A percentile compares a stretch with the other conserved stretches of the same genome.
These are phyloP conservation scores for Aureobasidium leucospermi DNA, from an alignment of 2,329 filamentous ascomycete genomes.

Conservation along the genomic window DNA sequence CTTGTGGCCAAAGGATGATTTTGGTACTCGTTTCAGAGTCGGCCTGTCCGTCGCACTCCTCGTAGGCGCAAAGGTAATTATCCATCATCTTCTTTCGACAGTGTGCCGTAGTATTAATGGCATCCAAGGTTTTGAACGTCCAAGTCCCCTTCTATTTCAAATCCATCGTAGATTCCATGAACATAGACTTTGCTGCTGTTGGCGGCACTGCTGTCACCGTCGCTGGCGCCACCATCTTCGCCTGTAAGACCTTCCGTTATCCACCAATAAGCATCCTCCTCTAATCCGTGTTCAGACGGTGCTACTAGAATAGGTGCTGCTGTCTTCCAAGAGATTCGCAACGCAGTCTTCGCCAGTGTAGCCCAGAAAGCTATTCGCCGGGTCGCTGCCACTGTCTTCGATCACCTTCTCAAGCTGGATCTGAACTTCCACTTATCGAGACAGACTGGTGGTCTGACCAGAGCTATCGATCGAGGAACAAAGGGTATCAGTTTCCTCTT, in stretches of 20 bases:
- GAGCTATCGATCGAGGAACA: slow-evolving; percentile 92
- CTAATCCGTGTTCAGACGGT: slow-evolving; percentile 51
- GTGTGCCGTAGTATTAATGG: slow-evolving; percentile 26
- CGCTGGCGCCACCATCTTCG: slow-evolving; percentile 86
- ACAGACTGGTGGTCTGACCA: slow-evolving; percentile 87
- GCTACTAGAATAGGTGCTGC: slow-evolving; percentile 81
- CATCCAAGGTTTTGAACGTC: slow-evolving; percentile 67
- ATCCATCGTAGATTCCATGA: slow-evolving; percentile 95
- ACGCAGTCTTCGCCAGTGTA: slow-evolving; percentile 93
- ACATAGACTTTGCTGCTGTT: slow-evolving; percentile 77
- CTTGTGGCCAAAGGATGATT: slow-evolving; percentile 84
- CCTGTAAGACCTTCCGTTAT: slow-evolving; percentile 46
- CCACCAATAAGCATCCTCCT: neutral
- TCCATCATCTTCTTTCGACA: slow-evolving; percentile 3
- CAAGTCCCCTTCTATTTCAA: slow-evolving; percentile 99
- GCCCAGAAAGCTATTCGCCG: slow-evolving; percentile 91
- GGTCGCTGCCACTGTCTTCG: slow-evolving; percentile 87
- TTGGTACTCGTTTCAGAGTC: slow-evolving; percentile 77
- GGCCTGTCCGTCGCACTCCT: slow-evolving; percentile 75
- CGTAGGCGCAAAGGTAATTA: slow-evolving; percentile 70
- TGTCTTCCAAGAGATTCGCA: slow-evolving; percentile 85
- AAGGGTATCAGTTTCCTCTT: slow-evolving; percentile 97
- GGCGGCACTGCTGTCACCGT: slow-evolving; percentile 87
- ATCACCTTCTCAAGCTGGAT: slow-evolving; percentile 80
- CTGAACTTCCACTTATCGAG: slow-evolving; percentile 89